Conservation (phyloP, 2,329 filamentous ascomycete genomes). For the Aspergillus brunneoviolaceus region DNA sequence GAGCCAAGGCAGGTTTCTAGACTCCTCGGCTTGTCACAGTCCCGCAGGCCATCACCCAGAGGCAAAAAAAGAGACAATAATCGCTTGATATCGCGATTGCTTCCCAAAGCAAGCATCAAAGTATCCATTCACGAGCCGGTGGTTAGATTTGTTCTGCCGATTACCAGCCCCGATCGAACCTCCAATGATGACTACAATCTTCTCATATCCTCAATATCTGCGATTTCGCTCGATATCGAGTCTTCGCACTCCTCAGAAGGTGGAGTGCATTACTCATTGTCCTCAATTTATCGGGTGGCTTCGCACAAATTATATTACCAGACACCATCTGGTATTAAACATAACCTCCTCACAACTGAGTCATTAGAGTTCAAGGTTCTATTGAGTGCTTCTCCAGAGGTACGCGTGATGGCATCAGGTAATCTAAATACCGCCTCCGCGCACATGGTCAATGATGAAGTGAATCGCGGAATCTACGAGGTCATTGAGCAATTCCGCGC, state of each 20-base stretch:
- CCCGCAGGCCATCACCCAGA: slow-evolving; percentile 46
- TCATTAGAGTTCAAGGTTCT: slow-evolving; percentile 83
- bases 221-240: slow-evolving; percentile 87
- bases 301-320: slow-evolving; percentile 94
- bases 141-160: slow-evolving; percentile 80
- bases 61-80: slow-evolving; percentile 52
- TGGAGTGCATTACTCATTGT: slow-evolving; percentile 82
- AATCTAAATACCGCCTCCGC: slow-evolving; percentile 83
- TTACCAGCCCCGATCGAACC: slow-evolving; percentile 59
- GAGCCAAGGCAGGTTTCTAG: slow-evolving; percentile 89
- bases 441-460: slow-evolving; percentile 87
- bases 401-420: slow-evolving; percentile 76
- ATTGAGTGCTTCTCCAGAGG: slow-evolving; percentile 78
- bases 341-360: slow-evolving; percentile 85
- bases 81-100: slow-evolving; percentile 78
- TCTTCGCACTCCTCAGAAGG: slow-evolving; percentile 88
- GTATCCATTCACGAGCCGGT: slow-evolving; percentile 97
- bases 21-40: slow-evolving; percentile 71
- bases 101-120: slow-evolving; percentile 93
- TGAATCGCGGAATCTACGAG: slow-evolving; percentile 86
- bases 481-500: slow-evolving; percentile 81
- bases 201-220: slow-evolving; percentile 92
- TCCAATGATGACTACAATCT: slow-evolving; percentile 85
- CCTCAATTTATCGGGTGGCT: slow-evolving; percentile 76
- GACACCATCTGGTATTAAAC: slow-evolving; percentile 75